These are phyloP conservation scores for Leccinum griseonigrum DNA, from an alignment of 1,284 basidiomycete genomes.

Conservation along the genomic window DNA sequence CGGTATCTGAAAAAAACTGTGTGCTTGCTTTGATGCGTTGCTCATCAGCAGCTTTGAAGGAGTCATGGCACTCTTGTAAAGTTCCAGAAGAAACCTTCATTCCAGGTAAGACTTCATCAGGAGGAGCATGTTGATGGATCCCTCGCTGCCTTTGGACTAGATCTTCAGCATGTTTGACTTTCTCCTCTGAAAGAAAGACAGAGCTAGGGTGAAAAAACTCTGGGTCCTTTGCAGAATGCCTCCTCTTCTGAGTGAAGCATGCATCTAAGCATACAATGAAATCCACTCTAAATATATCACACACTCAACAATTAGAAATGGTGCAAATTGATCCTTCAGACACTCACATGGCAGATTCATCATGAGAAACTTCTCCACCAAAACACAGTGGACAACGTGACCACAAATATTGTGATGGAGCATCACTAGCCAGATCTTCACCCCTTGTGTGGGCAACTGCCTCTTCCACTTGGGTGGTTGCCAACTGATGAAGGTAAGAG, in stretches of 20 bases:
- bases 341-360: not conserved
- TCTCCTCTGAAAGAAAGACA: not conserved
- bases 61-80: not conserved
- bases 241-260: not conserved
- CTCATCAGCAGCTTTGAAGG: not conserved
- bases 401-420: not conserved
- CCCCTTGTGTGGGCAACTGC: not conserved
- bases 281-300: not conserved
- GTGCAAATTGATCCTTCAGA: no score
- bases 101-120: not conserved
- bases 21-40: not conserved
- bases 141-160: not conserved
- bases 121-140: not conserved
- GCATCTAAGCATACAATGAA: not conserved
- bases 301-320: not conserved
- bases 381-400: not conserved
- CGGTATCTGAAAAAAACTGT: not conserved
- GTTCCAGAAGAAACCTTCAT: not conserved
- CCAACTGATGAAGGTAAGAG: not conserved
- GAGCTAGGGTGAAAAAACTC: not conserved
- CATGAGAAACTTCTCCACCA: not conserved
- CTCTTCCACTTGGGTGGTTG: not conserved
- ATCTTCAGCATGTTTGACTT: not conserved
- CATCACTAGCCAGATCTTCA: not conserved
- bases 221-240: not conserved